Conservation (phyloP, 2,329 filamentous ascomycete genomes). For the Penicillium olsonii region DNA sequence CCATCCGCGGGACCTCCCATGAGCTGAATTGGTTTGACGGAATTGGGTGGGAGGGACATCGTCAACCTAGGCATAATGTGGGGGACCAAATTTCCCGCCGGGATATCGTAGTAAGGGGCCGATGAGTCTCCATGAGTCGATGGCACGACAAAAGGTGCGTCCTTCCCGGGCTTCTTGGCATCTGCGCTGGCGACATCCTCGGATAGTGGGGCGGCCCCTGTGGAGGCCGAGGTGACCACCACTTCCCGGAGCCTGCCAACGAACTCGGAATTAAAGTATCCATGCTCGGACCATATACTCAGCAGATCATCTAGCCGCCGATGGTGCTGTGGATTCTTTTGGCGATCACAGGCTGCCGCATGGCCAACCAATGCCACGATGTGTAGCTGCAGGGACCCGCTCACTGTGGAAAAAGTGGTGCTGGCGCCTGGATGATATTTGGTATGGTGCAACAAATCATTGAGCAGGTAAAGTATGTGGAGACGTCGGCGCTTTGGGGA, state of each 20-base stretch:
- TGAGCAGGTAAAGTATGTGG: slow-evolving; percentile 75
- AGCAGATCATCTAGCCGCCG: slow-evolving; percentile 66
- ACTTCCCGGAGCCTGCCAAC: slow-evolving; percentile 62
- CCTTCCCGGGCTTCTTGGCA: slow-evolving; percentile 48
- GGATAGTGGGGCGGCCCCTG: slow-evolving; percentile 32
- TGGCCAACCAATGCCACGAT: slow-evolving; percentile 63
- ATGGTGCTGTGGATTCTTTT: slow-evolving; percentile 65
- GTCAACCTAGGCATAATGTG: slow-evolving; percentile 76
- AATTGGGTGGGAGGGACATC: slow-evolving; percentile 69
- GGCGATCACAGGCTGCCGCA: slow-evolving; percentile 56
- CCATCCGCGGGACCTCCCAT: slow-evolving; percentile 67
- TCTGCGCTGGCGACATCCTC: slow-evolving; percentile 27
- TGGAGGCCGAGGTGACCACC: slow-evolving; percentile 48
- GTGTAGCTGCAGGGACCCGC: slow-evolving; percentile 57
- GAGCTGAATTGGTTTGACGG: slow-evolving; percentile 72
- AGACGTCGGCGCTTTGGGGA: slow-evolving; percentile 70
- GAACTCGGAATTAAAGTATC: slow-evolving; percentile 60
- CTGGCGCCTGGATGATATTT: slow-evolving; percentile 51
- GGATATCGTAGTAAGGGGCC: slow-evolving; percentile 77
- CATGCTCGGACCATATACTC: slow-evolving; percentile 68
- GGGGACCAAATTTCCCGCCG: slow-evolving; percentile 77
- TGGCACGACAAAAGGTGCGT: slow-evolving; percentile 70
- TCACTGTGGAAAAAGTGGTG: slow-evolving; percentile 53
- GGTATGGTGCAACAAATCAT: slow-evolving; percentile 73
- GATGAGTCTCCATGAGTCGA: slow-evolving; percentile 73